Base-by-base conservation (phyloP, 2,329 filamentous ascomycete species). In the Colletotrichum orchidophilum region DNA sequence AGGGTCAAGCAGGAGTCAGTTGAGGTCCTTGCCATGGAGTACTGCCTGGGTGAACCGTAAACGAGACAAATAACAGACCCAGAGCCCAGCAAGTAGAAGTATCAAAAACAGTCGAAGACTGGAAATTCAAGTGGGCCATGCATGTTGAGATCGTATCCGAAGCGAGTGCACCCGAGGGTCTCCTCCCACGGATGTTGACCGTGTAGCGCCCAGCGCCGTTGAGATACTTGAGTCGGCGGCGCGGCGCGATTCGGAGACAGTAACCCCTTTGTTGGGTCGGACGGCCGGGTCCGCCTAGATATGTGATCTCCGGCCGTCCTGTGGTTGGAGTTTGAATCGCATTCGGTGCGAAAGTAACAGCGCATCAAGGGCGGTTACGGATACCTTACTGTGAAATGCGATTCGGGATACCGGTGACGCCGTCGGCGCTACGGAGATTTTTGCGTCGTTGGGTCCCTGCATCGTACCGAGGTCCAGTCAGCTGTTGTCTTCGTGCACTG, bases 371-470 rank as follows among this genome's bases (percentile, higher is more conserved):
- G 39, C 18, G 9, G 6, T 18, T n/a, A 18, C 39, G 39, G 39
- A 18, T 18, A 18, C n/a, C 39, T 18, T 24, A 29, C 42, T n/a
- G 29, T 15, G 39, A 24, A n/a, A 24, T 59, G 39, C 29, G 12
- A 55, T 61, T 61, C 33, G 66, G 55, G 62, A 46, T 35, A 12
- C 31, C 67, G 67, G 67, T 55, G 62, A 70, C 62, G 63, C 67
- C 67, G 62, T 66, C 49, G 55, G 63, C 49, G 46, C 61, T 54
- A 65, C 53, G 66, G 66, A 42, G 54, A 50, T 46, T 50, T 54
- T 31, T 27, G 42, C 58, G 61, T 57, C 42, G 18, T 27, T 54
- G 21, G 53, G 53, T 49, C 33, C 18, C 39, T 42, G 39, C 39
- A 42, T 42, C 39, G 39, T 42, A 13, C 26, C n/a, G 35, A 11